Conservation (phyloP, 306 rosid genomes). For the Pyrus pyrifolia region DNA sequence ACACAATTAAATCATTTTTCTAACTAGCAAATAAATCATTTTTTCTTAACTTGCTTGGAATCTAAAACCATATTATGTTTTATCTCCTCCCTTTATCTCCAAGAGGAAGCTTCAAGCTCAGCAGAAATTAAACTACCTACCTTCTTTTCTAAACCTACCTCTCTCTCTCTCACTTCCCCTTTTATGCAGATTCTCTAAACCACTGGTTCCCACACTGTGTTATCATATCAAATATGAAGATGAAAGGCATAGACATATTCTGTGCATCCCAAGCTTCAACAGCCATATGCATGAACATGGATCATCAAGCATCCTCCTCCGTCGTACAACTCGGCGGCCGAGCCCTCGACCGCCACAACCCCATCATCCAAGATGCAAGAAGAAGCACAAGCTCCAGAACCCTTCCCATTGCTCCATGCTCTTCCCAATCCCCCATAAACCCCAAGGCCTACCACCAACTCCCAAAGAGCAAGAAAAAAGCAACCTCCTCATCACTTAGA, state of each 20-base stretch:
- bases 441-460: constrained; percentile 33
- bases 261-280: constrained; percentile 87
- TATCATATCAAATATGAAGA: constrained; percentile 18
- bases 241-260: constrained; percentile 67
- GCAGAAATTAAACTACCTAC: constrained; percentile 4
- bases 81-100: constrained; percentile 8
- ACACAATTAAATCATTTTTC: neutral
- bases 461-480: constrained; percentile 29
- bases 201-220: constrained; percentile 12
- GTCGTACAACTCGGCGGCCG: constrained; percentile 66
- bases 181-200: constrained; percentile 35
- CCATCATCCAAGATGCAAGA: constrained; percentile 63
- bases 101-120: constrained; percentile 25
- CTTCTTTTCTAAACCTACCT: neutral
- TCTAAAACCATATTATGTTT: constrained; percentile 6
- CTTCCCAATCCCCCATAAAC: constrained; percentile 34
- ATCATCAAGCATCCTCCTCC: constrained; percentile 56
- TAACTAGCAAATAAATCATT: neutral
- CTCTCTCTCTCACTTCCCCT: constrained; percentile 1
- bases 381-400: constrained; percentile 7
- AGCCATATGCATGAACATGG: constrained; percentile 74
- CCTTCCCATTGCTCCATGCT: constrained; percentile 28
- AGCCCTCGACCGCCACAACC: constrained; percentile 89
- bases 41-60: neutral
- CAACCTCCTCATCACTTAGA: neutral